Base-by-base conservation (phyloP, 176 grass and related monocot genomes). In the Avena insularis region DNA sequence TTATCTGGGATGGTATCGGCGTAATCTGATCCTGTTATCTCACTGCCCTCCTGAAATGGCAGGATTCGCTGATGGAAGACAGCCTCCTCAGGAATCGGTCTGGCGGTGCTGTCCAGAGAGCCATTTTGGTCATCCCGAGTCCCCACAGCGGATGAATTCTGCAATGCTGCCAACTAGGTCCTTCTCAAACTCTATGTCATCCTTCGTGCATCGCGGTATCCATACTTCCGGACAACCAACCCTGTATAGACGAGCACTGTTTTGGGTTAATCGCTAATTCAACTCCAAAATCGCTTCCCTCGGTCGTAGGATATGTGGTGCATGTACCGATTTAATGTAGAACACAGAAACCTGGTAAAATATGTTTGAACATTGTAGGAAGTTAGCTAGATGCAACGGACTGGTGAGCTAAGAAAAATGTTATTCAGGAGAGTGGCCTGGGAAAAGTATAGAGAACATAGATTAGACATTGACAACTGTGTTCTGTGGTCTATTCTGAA, bases 171-270 rank as follows among this genome's bases (percentile, higher is more conserved):
- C 80, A 8, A 98, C 79, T 29, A 98, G 82, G 17, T 86, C 93
- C 90, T 92, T 96, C 91, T 98, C 96, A 85, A 98, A 98, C 64
- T 94, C 92, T 40, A 83, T 8, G 29, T 84, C 85, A 48, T 98
- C 93, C 84, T 95, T 91, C 5, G 96, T 9, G 90, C 84, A 75
- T 98, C 96, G 33, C 89, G 92, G 50, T 98, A 98, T 13, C 96
- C 96, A 2, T 98, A 98, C n/a, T n/a, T n/a, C 31, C 85, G 83
- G 43, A 98, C 93, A 8, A 98, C 85, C 79, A n/a, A 94, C 92
- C 82, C 93, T 89, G 71, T 98, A 98, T 12, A 95, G 16, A 60
- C 96, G 88, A 53, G n/a, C 92, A 91, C 68, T 90, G 86, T 56
- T 96, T 94, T 0, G 92, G 92, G 48, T 92, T 93, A 67, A 98